Percentiles rank a stretch among this genome's conserved stretches.
Conservation (phyloP, 306 rosid genomes). For the Quercus variabilis region DNA sequence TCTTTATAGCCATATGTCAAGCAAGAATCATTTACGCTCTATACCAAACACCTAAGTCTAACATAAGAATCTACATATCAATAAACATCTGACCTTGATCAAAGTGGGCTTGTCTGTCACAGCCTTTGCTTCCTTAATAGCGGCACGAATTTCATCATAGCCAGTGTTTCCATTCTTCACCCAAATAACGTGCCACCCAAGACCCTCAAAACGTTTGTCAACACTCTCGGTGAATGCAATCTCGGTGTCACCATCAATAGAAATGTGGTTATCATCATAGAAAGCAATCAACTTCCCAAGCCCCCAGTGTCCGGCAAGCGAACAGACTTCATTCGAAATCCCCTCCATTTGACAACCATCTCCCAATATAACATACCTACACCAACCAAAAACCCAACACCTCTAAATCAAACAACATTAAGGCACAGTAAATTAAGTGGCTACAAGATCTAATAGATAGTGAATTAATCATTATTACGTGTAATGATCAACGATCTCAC, state of each 20-base stretch:
- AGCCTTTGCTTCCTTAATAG: conserved; percentile 92
- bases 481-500: conserved; percentile 87
- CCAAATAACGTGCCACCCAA: conserved; percentile 98
- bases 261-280: conserved; percentile 97
- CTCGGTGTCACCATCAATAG: conserved; percentile 92
- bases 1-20: no score
- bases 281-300: conserved; percentile 92
- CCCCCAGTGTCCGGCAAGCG: conserved; percentile 99
- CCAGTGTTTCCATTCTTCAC: conserved; percentile 97
- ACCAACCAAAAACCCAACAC: conserved; percentile 13
- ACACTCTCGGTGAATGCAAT: conserved; percentile 95
- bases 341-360: conserved; percentile 99
- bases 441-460: conserved; percentile 5
- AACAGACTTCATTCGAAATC: conserved; percentile 79
- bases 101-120: conserved; percentile 85
- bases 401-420: conserved; percentile 1
- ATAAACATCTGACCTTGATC: conserved; percentile 66
- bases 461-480: conserved; percentile 45
- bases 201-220: conserved; percentile 84
- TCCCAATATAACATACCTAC: conserved; percentile 74
- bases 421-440: background rate
- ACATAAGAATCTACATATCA: conserved; percentile 4
- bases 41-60: background rate
- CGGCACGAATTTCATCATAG: conserved; percentile 93
- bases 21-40: no score